Evolutionary conservation across 805 yeast genomes (phyloP).

Genomic region (Wickerhamiella domercqiae): DNA sequence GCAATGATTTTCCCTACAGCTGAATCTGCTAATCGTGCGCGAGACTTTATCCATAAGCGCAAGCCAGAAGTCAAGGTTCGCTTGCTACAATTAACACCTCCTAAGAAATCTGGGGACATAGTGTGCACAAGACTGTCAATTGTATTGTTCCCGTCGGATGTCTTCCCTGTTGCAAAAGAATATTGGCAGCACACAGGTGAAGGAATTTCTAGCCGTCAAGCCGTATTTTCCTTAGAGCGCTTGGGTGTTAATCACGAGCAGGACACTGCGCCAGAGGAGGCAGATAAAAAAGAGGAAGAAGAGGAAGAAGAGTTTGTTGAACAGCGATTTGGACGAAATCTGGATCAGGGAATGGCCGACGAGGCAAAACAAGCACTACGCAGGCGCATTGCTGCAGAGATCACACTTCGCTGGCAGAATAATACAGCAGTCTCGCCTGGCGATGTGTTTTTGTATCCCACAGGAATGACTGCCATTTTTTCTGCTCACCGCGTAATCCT

Average conservation of each 20-base stretch:
- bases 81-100: constrained; percentile 21
- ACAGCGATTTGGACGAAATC: constrained; percentile 78
- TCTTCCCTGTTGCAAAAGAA: constrained; percentile 51
- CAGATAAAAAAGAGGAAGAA: constrained; percentile 31
- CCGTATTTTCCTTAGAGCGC: constrained; percentile 56
- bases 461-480: constrained; percentile 90
- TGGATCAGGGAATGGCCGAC: constrained; percentile 59
- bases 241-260: constrained; percentile 9
- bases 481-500: constrained; percentile 43
- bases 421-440: constrained; percentile 17
- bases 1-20: constrained; percentile 67
- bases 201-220: constrained; percentile 82
- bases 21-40: constrained; percentile 65
- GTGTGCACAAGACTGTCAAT: constrained; percentile 59
- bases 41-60: constrained; percentile 47
- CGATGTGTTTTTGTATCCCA: constrained; percentile 71
- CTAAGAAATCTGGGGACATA: constrained; percentile 15
- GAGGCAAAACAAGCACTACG: constrained; percentile 64
- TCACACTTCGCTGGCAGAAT: constrained; percentile 7
- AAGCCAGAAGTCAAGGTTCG: constrained; percentile 28
- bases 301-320: constrained; percentile 41
- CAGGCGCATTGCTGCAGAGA: constrained; percentile 37
- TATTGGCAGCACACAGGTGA: constrained; percentile 98
- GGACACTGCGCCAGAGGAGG: constrained; percentile 1
- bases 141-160: constrained; percentile 55